Base-by-base conservation (phyloP, 2,329 filamentous ascomycete genomes). In the Geoglossum cookeanum region DNA sequence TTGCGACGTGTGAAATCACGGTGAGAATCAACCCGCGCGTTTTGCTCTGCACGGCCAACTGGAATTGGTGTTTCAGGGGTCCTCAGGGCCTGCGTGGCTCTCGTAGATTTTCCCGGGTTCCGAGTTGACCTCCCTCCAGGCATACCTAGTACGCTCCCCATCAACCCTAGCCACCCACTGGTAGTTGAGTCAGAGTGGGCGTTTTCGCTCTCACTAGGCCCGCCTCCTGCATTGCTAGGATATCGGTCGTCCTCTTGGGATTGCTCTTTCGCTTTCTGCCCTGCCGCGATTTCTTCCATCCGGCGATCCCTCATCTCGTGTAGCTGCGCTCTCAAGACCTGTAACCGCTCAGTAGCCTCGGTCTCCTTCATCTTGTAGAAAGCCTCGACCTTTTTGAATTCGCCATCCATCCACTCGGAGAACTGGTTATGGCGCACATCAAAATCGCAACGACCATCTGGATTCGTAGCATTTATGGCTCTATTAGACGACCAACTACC, bases 351-450 rank as follows among this genome's bases (percentile, higher is more conserved):
- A 0, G 81, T 84, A 0, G 91, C 87, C 66, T 96, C 87, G 32
- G 86, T 78, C 66, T 98, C 92, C 66, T 96, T 96, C 62, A 80
- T 72, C 63, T 80, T 82, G 72, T 97, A 97, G 65, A 98, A 98
- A 0, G 74, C 71, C 66, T 98, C 90, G 9, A 98, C 87, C 70
- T 97, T 98, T n/a, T 83, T 76, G 13, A 98, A 74, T 70, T 98
- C 85, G 8, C 73, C 73, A 63, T 96, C 87, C 56, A 98, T 73
- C 65, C 92, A 98, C 0, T 75, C 71, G 68, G 90, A 91, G 66
- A 98, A 97, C 13, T 95, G 87, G n/a, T 77, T 78, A 68, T 94
- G 83, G 17, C 81, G 78, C 58, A 82, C 75, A 49, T 86, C 84
- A 3, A 94, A 75, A 44, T 87, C 77, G 47, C 81, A 77, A 55